Evolutionary conservation across 2,329 filamentous ascomycete genomes (phyloP).

Genomic region (Colletotrichum paranaense): DNA sequence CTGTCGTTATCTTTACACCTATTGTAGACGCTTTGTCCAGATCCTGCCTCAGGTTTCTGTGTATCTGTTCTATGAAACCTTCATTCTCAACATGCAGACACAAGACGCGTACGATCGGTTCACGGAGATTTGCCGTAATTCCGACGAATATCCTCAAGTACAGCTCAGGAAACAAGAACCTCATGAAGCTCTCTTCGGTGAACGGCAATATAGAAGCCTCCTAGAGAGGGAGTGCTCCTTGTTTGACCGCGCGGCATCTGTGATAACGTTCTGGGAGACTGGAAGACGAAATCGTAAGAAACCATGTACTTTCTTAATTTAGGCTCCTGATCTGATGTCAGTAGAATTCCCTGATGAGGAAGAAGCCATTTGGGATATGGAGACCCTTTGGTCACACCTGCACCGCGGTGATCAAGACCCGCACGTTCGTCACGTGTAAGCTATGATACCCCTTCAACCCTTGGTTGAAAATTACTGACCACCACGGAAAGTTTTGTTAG

Average conservation of each 20-base stretch:
- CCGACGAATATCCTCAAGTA: background rate
- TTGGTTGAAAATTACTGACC: too few relatives aligned
- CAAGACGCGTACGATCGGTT: background rate
- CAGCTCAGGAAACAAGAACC: background rate
- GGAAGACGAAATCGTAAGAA: background rate
- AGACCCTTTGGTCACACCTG: background rate
- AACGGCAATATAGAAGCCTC: background rate
- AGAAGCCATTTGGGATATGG: background rate
- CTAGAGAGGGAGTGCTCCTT: background rate
- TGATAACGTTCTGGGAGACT: background rate
- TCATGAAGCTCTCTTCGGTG: background rate
- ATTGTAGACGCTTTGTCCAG: background rate
- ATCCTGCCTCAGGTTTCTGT: background rate
- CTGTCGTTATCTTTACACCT: too few relatives aligned
- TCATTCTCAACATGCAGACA: background rate
- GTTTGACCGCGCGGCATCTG: background rate
- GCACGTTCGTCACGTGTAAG: background rate
- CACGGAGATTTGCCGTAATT: background rate
- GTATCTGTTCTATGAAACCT: background rate
- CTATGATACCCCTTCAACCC: background rate
- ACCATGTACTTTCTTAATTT: too few relatives aligned
- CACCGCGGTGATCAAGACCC: background rate
- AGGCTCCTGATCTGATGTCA: background rate
- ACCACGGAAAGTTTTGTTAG: background rate
- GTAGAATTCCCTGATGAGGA: background rate